phyloP scores from a whole-genome alignment of 257 asterid species.

The Nemophila menziesii region DNA sequence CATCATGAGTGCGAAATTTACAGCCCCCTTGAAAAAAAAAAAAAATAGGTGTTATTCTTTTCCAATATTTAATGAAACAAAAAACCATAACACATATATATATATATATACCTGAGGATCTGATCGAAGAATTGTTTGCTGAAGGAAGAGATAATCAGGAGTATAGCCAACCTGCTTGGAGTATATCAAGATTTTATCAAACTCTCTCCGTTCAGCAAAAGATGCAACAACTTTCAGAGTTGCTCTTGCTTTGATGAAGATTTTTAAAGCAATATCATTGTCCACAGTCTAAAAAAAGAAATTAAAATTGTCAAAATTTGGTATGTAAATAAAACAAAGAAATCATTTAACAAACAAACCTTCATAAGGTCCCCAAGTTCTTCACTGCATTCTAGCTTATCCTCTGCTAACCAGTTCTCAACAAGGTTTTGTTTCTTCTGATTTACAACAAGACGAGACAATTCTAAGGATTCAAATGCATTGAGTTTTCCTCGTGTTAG shows the following conservation, averaged over 20 bases:
- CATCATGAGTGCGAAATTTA: slow-evolving; percentile 98
- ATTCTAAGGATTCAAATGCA: slow-evolving; percentile 88
- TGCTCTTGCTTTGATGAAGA: slow-evolving; percentile 93
- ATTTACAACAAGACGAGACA: slow-evolving; percentile 94
- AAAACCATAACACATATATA: no score
- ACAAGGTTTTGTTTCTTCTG: slow-evolving; percentile 89
- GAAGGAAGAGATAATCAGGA: slow-evolving; percentile 91
- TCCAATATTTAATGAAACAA: not conserved
- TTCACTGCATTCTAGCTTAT: slow-evolving; percentile 96
- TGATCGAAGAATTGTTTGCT: slow-evolving; percentile 96
- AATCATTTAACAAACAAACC: slow-evolving; percentile 26
- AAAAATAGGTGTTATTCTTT: not conserved
- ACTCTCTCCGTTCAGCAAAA: slow-evolving; percentile 97
- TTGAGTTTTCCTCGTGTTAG: slow-evolving; percentile 89
- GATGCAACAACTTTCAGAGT: slow-evolving; percentile 99
- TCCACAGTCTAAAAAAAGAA: slow-evolving; percentile 63
- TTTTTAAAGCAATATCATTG: slow-evolving; percentile 93
- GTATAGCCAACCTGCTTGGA: slow-evolving; percentile 99
- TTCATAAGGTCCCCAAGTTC: slow-evolving; percentile 99
- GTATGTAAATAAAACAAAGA: slow-evolving; percentile 8
- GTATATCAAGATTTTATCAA: slow-evolving; percentile 91
- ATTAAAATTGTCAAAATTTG: not conserved
- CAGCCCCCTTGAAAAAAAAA: slow-evolving; percentile 67
- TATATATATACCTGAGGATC: slow-evolving; percentile 76
- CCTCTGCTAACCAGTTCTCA: slow-evolving; percentile 99